Percentiles rank a stretch among this genome's conserved stretches.
Conservation (phyloP, 306 rosid genomes). For the Vigna reflexopilosa region DNA sequence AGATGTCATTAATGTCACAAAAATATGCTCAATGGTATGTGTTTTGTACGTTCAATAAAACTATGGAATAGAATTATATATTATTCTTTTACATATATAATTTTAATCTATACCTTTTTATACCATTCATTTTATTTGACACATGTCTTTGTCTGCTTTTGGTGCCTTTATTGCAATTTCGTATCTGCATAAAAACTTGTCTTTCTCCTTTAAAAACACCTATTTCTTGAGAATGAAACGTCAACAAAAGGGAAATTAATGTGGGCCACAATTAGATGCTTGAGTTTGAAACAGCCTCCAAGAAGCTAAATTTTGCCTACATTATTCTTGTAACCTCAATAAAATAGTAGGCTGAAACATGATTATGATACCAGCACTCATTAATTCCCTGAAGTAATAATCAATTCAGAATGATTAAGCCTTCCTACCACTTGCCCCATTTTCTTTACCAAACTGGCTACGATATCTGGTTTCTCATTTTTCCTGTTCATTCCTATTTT, state of each 20-base stretch:
- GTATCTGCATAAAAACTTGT: background rate
- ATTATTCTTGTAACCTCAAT: constrained; percentile 16
- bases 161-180: background rate
- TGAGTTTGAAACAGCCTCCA: constrained; percentile 8
- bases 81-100: background rate
- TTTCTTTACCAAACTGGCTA: constrained; percentile 56
- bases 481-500: background rate
- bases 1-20: constrained; percentile 51
- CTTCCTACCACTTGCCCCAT: constrained; percentile 51
- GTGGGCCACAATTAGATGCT: constrained; percentile 41
- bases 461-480: constrained; percentile 11
- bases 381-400: constrained; percentile 40
- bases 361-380: constrained; percentile 35
- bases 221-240: constrained; percentile 54
- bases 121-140: background rate
- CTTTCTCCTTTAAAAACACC: constrained; percentile 14
- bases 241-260: constrained; percentile 52
- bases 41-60: constrained; percentile 39
- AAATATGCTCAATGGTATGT: constrained; percentile 32
- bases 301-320: background rate
- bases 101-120: background rate
- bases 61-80: background rate
- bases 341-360: constrained; percentile 40
- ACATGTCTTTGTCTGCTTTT: background rate
- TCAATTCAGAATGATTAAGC: constrained; percentile 41